Conservation (phyloP, 495 filamentous ascomycete genomes). For the Daldinia concentrica region DNA sequence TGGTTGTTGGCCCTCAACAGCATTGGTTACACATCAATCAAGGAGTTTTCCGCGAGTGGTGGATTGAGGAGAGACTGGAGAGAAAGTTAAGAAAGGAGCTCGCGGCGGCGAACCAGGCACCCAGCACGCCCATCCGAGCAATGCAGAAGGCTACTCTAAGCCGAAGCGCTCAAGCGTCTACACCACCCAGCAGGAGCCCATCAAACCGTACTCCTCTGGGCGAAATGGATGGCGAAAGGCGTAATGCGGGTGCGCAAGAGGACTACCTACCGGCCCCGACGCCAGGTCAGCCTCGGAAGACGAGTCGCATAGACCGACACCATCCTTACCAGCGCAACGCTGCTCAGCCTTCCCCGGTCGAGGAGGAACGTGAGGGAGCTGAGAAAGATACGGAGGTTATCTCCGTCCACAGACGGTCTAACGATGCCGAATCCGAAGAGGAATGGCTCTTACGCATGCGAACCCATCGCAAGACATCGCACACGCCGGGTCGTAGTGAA, state of each 20-base stretch:
- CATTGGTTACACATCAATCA: slow-evolving; percentile 99
- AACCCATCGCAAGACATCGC: slow-evolving; percentile 65
- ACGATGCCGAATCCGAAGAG: slow-evolving; percentile 78
- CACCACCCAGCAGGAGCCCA: slow-evolving; percentile 82
- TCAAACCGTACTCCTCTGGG: slow-evolving; percentile 82
- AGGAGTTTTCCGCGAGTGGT: slow-evolving; percentile 96
- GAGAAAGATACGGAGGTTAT: slow-evolving; percentile 55
- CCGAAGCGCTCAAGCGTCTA: slow-evolving; percentile 72
- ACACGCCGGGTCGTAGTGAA: slow-evolving; percentile 52
- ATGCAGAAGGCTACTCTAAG: slow-evolving; percentile 63
- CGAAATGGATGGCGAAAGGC: slow-evolving; percentile 85
- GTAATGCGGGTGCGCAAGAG: slow-evolving; percentile 67
- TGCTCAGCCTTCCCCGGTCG: slow-evolving; percentile 51
- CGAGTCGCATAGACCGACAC: slow-evolving; percentile 64
- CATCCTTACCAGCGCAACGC: slow-evolving; percentile 61
- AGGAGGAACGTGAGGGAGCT: slow-evolving; percentile 51
- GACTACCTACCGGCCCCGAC: slow-evolving; percentile 94
- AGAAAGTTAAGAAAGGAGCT: slow-evolving; percentile 59
- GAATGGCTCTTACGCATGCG: slow-evolving; percentile 78
- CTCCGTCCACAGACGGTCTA: slow-evolving; percentile 60
- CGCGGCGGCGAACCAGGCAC: slow-evolving; percentile 64
- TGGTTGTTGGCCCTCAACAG: slow-evolving; percentile 99
- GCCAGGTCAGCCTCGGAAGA: slow-evolving; percentile 94
- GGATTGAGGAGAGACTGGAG: slow-evolving; percentile 88
- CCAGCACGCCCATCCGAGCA: slow-evolving; percentile 80